Evolutionary conservation across 1,284 basidiomycete genomes (phyloP), one percentile per base, ranked within the genome.

Genomic region (Cryptococcus deneoformans): DNA sequence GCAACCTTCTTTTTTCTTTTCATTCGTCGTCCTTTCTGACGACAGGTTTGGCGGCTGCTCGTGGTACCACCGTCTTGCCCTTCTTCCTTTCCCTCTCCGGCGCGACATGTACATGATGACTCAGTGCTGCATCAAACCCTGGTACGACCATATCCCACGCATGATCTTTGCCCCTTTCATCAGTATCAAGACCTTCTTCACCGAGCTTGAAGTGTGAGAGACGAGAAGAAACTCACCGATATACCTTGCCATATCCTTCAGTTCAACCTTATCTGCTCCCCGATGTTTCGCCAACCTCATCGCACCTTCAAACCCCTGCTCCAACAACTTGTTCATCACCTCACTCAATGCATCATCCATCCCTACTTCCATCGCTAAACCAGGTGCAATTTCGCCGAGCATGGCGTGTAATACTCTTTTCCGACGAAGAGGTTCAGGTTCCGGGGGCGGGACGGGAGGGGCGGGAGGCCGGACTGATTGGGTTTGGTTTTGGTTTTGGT

Each of bases 281-380:
- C 74, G 62, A 60, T 76, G 74, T 44, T 69, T 68, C 1, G 73
- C 70, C 20, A 76, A 52, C 37, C 69, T 67, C 14, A 66, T 54
- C 0, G 65, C 63, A 10, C 68, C 70, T 34, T 64, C 50, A 10
- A 69, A 58, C 2, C 62, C 65, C 42, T 66, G 64, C 0, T 64
- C 62, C 2, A 75, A 47, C 53, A 75, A 58, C 2, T 12, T 53
- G 50, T 75, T 72, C 14, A 73, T 55, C 11, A 71, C 56, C 5
- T 75, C 69, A 40, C 59, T 59, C 14, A 72, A 56, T 3, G 72
- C 69, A 46, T 72, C 61, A 29, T 68, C 65, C 8, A 72, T 48
- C 7, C 69, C 73, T 11, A 67, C 43, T 50, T 76, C 72, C 20
- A 72, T 49, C 52, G 68, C 61, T n/a, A 73, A 53, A 3, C 69